Evolutionary conservation across 768 basidiomycete species (phyloP), one percentile per base, ranked within the genome.

Genomic region (Porpolomopsis calyptriformis): DNA sequence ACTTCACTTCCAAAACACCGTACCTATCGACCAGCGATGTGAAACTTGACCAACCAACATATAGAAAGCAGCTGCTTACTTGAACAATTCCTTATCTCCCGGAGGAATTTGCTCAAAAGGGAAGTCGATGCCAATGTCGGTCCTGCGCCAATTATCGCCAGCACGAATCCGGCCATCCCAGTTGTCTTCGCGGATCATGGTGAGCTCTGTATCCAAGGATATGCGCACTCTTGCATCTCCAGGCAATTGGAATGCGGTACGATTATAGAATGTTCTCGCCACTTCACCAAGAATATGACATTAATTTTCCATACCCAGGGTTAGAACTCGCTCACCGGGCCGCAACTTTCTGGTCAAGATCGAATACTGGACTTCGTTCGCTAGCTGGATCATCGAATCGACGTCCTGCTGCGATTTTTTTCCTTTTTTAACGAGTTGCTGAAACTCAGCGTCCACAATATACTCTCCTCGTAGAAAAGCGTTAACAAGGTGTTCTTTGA

Each of bases 141-240:
- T 91, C 39, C 96, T 73, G 27, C 96, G 77, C 96, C 96, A 99
- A 61, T 99, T 96, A 43, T 83, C 71, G 5, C 80, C 78, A 0
- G 90, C 67, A n/a, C 94, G 83, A 4, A 61, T 60, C 31, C 62
- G 60, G 1, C 84, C 87, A 61, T 97, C 93, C 88, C 93, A 98
- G 57, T 96, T 88, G 57, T 98, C 96, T 64, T 99, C 96, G 50
- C 96, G 77, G 44, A 96, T 63, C 76, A 99, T 82, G 3, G 88
- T 85, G 26, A 99, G 76, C 61, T 97, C 90, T 0, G 96, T 99
- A 59, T 99, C 96, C 49, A 99, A 80, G 14, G 96, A 98, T 49
- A 99, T 97, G 42, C 96, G 91, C 29, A 99, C 96, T 43, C 90
- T 80, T n/a, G 92, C 94, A 59, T 99, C 94, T 18, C 94, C 94